Percentiles rank a stretch among this genome's conserved stretches.
These are phyloP conservation scores for Grammothele lineata DNA, from an alignment of 768 basidiomycete genomes.

Conservation along the genomic window DNA sequence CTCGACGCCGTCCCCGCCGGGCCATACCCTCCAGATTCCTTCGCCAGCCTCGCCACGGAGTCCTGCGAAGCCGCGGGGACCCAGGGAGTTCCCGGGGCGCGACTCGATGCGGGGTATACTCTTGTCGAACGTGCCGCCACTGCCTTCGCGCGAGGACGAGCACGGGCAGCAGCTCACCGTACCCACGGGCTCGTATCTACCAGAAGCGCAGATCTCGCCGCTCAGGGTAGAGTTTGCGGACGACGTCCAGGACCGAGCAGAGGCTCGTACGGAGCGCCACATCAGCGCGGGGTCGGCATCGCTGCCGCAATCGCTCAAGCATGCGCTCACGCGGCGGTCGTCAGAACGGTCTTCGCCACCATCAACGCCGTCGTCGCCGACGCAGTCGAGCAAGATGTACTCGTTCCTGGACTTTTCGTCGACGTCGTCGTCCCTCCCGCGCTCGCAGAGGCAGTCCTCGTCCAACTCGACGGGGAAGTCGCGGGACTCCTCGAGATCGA, in stretches of 20 bases:
- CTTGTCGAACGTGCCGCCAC: slow-evolving; percentile 14
- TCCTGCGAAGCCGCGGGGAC: slow-evolving; percentile 20
- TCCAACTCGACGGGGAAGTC: slow-evolving; percentile 18
- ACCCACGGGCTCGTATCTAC: slow-evolving; percentile 2
- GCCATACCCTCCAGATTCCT: slow-evolving; percentile 3
- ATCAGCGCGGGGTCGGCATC: slow-evolving; percentile 19
- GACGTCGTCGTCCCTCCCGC: slow-evolving; percentile 19
- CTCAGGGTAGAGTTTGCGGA: slow-evolving; percentile 25
- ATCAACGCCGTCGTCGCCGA: slow-evolving; percentile 3
- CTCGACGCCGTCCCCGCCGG: slow-evolving; percentile 15
- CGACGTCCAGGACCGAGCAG: slow-evolving; percentile 14
- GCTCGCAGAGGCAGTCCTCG: slow-evolving; percentile 17
- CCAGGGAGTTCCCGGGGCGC: slow-evolving; percentile 23
- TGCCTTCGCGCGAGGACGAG: not conserved
- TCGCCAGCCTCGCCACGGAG: slow-evolving; percentile 19
- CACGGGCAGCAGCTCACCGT: slow-evolving; percentile 1
- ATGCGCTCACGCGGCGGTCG: slow-evolving; percentile 17
- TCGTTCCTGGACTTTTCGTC: slow-evolving; percentile 29
- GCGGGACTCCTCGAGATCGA: slow-evolving; percentile 19
- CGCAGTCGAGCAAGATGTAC: slow-evolving; percentile 9
- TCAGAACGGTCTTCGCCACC: not conserved
- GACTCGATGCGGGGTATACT: slow-evolving; percentile 23
- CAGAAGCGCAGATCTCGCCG: slow-evolving; percentile 18
- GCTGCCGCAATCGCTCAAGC: slow-evolving; percentile 20
- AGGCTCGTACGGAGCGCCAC: slow-evolving; percentile 11